A percentile compares a stretch with the other conserved stretches of the same genome.
phyloP scores from a whole-genome alignment of 192 early-diverging fungal species.

The Coemansia sp. region DNA sequence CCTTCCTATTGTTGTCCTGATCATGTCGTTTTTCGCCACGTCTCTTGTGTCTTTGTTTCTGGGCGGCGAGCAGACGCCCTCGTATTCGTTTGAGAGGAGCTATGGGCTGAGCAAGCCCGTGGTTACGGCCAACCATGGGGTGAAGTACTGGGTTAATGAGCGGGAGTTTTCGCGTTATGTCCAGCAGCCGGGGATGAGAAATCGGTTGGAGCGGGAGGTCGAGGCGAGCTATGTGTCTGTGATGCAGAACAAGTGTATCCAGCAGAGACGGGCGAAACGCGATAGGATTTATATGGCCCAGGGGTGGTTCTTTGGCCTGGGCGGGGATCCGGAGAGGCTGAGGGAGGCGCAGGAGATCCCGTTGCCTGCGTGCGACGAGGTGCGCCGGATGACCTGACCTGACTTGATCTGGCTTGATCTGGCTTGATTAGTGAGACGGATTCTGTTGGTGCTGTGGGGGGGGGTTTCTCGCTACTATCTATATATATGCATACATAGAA shows the following conservation, averaged over 20 bases:
- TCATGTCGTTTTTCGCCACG: constrained; percentile 72
- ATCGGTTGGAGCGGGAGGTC: constrained; percentile 69
- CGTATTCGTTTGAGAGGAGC: constrained; percentile 63
- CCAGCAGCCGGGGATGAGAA: constrained; percentile 51
- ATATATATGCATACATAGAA: too few species aligned
- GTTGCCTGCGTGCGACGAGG: constrained; percentile 68
- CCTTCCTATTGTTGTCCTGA: constrained; percentile 72
- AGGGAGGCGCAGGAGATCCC: constrained; percentile 62
- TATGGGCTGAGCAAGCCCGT: constrained; percentile 54
- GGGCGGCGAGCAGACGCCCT: constrained; percentile 48
- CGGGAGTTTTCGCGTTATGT: constrained; percentile 46
- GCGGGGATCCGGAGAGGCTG: constrained; percentile 59
- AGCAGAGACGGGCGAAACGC: constrained; percentile 61
- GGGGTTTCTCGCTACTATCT: too few species aligned
- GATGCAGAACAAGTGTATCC: constrained; percentile 63
- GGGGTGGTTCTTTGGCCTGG: constrained; percentile 64
- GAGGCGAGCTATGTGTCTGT: constrained; percentile 65
- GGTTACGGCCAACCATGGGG: constrained; percentile 57
- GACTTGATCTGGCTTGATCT: too few species aligned
- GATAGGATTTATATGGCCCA: constrained; percentile 59
- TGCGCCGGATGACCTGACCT: constrained; percentile 58
- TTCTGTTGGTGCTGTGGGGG: too few species aligned
- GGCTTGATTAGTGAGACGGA: too few species aligned
- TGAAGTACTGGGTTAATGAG: constrained; percentile 80
- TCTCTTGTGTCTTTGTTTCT: constrained; percentile 54